Base-by-base conservation (phyloP, 2,329 filamentous ascomycete species). In the Fusarium xyrophilum region DNA sequence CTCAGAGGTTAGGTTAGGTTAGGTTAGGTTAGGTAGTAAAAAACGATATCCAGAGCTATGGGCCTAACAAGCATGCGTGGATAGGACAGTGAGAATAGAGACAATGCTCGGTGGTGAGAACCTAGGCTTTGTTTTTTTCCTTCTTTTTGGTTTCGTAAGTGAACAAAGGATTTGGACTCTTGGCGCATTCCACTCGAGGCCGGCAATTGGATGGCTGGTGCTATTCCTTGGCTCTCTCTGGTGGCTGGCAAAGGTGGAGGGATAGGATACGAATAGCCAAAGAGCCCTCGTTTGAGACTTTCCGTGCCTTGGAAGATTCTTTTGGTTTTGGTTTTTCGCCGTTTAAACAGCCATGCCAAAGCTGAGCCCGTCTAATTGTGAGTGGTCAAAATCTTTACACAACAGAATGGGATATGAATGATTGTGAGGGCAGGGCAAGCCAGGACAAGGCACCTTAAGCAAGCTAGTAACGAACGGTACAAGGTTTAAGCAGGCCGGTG, bases 151-250 rank as follows among this genome's bases (percentile, higher is more conserved):
- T 39, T 55, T 62, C 56, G 61, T 58, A n/a, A n/a, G 58, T 47
- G 71, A 60, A 74, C 68, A 73, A 70, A 68, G 68, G 56, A 66
- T 61, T 64, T 56, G 47, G 39, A 33, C 55, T 44, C 68, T 72
- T 68, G 68, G 71, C 68, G 50, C 66, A 71, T 73, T 70, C 70
- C 61, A 67, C 64, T 21, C 28, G 35, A 50, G 30, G 25, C 59
- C 52, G 40, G 39, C 61, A 73, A 73, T 73, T 71, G 71, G 69
- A 59, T 62, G 61, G 21, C 32, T 59, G 57, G 46, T 54, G 47
- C 53, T 46, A 38, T 58, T 47, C 56, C 58, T 60, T 68, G 65
- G 42, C 48, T 40, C 42, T 50, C 30, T 50, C 46, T 54, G 57
- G 66, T 69, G 66, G 66, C 61, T 68, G 65, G 53, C 30, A 64